A percentile compares a stretch with the other conserved stretches of the same genome.
phyloP scores from a whole-genome alignment of 1,139 yeast genomes.

The Candida glucosophila region DNA sequence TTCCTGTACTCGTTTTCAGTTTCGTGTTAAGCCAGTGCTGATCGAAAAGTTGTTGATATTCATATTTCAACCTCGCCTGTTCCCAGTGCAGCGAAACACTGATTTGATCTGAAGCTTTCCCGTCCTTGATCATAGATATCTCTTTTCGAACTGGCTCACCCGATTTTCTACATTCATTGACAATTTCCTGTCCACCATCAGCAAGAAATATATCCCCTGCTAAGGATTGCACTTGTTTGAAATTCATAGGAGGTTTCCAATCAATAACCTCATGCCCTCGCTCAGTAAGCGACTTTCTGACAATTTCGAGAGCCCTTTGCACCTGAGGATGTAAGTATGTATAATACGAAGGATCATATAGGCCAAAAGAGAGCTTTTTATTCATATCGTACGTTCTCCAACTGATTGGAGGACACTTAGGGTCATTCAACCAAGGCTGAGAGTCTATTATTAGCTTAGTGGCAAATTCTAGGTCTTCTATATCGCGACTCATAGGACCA shows the following conservation, averaged over 20 bases:
- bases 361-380: background rate
- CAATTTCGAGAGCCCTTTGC: conserved; percentile 8
- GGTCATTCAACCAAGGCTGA: conserved; percentile 11
- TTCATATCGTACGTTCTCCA: background rate
- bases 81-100: conserved; percentile 8
- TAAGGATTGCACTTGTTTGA: background rate
- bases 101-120: conserved; percentile 8
- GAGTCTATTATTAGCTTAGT: conserved; percentile 9
- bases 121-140: conserved; percentile 11
- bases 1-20: conserved; percentile 3
- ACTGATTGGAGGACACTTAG: conserved; percentile 10
- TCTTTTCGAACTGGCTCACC: conserved; percentile 13
- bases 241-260: conserved; percentile 6
- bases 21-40: conserved; percentile 7
- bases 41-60: conserved; percentile 9
- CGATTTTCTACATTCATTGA: conserved; percentile 7
- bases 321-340: conserved; percentile 10
- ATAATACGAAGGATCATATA: background rate
- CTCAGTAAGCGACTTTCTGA: conserved; percentile 5
- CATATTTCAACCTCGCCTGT: conserved; percentile 8
- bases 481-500: conserved; percentile 23
- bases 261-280: conserved; percentile 11
- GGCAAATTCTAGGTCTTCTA: conserved; percentile 17
- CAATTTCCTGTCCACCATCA: conserved; percentile 9
- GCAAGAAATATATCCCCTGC: conserved; percentile 8